Evolutionary conservation across 441 rosid genomes (phyloP).

Genomic region (Dalechampia spathulata): DNA sequence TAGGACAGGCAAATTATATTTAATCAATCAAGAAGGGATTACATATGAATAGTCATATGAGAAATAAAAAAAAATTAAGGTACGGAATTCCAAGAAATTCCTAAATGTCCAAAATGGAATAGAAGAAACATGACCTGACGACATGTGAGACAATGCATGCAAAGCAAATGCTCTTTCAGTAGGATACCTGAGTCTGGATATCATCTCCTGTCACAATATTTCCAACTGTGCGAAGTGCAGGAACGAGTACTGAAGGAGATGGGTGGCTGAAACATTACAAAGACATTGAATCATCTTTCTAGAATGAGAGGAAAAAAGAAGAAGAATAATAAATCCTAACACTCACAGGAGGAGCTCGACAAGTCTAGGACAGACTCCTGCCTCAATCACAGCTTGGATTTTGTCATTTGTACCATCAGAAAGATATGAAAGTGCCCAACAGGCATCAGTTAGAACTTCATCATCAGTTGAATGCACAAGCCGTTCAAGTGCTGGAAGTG

Average conservation of each 20-base stretch:
- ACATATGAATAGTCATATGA: no score
- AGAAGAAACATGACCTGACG: no score
- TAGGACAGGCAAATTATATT: no score
- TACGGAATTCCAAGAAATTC: no score
- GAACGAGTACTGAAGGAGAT: conserved; percentile 64
- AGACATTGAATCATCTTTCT: background rate
- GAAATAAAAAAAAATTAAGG: no score
- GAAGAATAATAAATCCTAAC: background rate
- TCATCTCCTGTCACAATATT: conserved; percentile 80
- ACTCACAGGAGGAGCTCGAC: conserved; percentile 59
- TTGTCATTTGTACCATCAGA: conserved; percentile 81
- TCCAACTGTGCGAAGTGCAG: conserved; percentile 72
- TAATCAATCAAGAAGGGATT: no score
- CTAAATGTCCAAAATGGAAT: no score
- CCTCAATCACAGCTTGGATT: conserved; percentile 68
- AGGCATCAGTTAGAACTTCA: conserved; percentile 72
- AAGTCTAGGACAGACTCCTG: conserved; percentile 58
- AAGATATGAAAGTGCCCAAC: conserved; percentile 81
- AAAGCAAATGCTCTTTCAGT: background rate
- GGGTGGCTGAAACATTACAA: conserved; percentile 40
- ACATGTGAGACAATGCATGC: no score
- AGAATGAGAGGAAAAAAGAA: background rate
- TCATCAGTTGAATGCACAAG: conserved; percentile 65
- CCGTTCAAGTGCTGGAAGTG: conserved; percentile 55
- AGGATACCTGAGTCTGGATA: conserved; percentile 50